Base-by-base conservation (phyloP, 257 asterid genomes). In the Anisodus tanguticus region DNA sequence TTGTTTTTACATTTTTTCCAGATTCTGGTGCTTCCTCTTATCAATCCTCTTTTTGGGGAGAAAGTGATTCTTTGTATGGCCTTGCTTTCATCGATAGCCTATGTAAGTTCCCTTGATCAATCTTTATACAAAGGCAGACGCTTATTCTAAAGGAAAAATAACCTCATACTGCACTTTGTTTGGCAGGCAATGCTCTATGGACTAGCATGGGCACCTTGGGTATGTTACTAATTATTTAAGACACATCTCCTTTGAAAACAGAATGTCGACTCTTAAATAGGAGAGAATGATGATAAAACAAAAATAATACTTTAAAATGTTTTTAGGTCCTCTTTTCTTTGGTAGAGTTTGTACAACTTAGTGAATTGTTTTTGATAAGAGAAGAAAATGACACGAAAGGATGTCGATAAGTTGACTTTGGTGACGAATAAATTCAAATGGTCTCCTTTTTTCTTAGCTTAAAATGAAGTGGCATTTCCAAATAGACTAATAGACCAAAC, bases 151-250 rank as follows among this genome's bases (percentile, higher is more conserved):
- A 10, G 76, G 76, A 19, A 49, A 9, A 37, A 11, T 53, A 53
- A 67, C 64, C 22, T 22, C 9, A 3, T 43, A 37, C 22, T 35
- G n/a, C 37, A 9, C 51, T 82, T 82, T 66, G 19, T 49, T 82
- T 49, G 67, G 82, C 93, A 95, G 99, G 99, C 97, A 85, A 82
- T 94, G 85, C 90, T 94, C n/a, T 93, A 92, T 81, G 99, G 99
- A 79, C 89, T 93, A 90, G 99, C 99, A 37, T 95, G 98, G 99
- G 97, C 99, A 63, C 88, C 99, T 26, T 95, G 98, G 99, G 99
- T 95, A 89, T 16, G 88, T 58, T 58, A 26, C 81, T 53, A 7
- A 51, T 51, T 76, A 13, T 12, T 76, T 26, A 0, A 49, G 9
- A 1, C n/a, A 22, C 68, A 82, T 77, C 51, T 41, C 8, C 22